phyloP scores from a whole-genome alignment of 2,329 filamentous ascomycete genomes.

The Lasiodiplodia gonubiensis region DNA sequence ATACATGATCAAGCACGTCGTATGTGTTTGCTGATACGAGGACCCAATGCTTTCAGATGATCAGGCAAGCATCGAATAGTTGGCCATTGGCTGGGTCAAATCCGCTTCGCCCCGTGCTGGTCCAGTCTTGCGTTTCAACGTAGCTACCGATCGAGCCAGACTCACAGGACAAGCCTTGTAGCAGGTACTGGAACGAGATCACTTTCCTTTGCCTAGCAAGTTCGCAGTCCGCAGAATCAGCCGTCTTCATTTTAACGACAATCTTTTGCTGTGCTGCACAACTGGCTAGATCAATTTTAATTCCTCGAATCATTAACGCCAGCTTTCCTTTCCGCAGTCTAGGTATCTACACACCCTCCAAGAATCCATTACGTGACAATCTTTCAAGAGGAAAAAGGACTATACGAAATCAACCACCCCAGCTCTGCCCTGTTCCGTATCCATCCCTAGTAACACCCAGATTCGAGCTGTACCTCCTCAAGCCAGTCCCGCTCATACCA shows the following conservation, averaged over 20 bases:
- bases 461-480: conserved; percentile 53
- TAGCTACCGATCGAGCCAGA: background rate
- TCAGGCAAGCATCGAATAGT: background rate
- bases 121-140: background rate
- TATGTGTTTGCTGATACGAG: background rate
- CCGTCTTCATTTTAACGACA: background rate
- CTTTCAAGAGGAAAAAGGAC: background rate
- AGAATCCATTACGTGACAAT: background rate
- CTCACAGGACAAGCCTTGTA: background rate
- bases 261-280: background rate
- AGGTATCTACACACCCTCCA: background rate
- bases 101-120: background rate
- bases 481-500: conserved; percentile 51
- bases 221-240: background rate
- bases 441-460: conserved; percentile 48
- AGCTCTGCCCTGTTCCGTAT: conserved; percentile 28
- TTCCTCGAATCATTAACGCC: conserved; percentile 1
- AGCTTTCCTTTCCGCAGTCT: background rate
- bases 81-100: background rate
- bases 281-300: background rate
- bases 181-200: conserved; percentile 1
- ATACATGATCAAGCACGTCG: background rate
- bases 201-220: background rate
- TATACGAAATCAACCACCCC: conserved; percentile 10
- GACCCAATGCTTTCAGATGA: background rate